These are phyloP conservation scores for Clonostachys sp. DNA, from an alignment of 2,329 filamentous ascomycete genomes.

Conservation along the genomic window DNA sequence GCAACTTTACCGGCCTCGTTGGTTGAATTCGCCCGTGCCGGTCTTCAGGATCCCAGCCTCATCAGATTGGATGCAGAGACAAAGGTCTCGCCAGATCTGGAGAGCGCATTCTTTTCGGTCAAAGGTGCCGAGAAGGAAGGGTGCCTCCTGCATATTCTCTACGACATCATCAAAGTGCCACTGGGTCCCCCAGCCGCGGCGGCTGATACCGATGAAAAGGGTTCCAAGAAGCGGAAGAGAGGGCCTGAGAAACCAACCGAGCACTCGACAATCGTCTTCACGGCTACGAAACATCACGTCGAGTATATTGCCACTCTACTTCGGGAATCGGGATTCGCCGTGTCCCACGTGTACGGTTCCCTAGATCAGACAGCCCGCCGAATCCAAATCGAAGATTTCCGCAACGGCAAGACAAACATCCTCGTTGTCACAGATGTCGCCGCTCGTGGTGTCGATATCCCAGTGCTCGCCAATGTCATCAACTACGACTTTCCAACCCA, in stretches of 20 bases:
- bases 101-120: slow-evolving; percentile 90
- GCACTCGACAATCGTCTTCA: slow-evolving; percentile 92
- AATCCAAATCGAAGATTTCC: slow-evolving; percentile 87
- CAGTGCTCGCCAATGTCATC: slow-evolving; percentile 91
- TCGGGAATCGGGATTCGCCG: slow-evolving; percentile 75
- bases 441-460: slow-evolving; percentile 96
- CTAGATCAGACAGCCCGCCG: slow-evolving; percentile 91
- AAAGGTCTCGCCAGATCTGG: slow-evolving; percentile 93
- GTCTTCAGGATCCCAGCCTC: slow-evolving; percentile 85
- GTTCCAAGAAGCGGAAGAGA: slow-evolving; percentile 70
- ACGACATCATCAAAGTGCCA: slow-evolving; percentile 91
- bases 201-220: slow-evolving; percentile 35
- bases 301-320: slow-evolving; percentile 86
- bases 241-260: slow-evolving; percentile 65
- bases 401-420: slow-evolving; percentile 79
- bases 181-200: slow-evolving; percentile 54
- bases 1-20: slow-evolving; percentile 90
- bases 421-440: slow-evolving; percentile 96
- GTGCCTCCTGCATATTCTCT: slow-evolving; percentile 79
- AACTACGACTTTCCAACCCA: slow-evolving; percentile 98
- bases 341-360: slow-evolving; percentile 92
- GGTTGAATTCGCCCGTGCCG: slow-evolving; percentile 92
- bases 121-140: slow-evolving; percentile 94
- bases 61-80: slow-evolving; percentile 90
- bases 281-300: slow-evolving; percentile 94